Evolutionary conservation across 257 asterid species (phyloP), one percentile per base, ranked within the genome.

Genomic region (Plantago elongata): DNA sequence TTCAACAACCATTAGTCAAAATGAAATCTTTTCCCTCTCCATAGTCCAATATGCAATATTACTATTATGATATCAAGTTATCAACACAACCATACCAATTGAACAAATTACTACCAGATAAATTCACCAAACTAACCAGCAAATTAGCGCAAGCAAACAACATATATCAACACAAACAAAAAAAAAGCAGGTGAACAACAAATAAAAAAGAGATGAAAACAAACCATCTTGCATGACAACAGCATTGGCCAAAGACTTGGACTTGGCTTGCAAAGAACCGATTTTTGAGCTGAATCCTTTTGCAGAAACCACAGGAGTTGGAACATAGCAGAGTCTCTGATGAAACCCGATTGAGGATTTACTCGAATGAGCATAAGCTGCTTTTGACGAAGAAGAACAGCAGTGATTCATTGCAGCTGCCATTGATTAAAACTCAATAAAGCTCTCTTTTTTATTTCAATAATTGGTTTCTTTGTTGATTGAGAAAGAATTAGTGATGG

Each of bases 201-300:
- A 42, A 65, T 8, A 11, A 0, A 49, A 34, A 43, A 13, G 27
- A n/a, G 37, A 43, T 12, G 7, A 59, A 43, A 60, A 60, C 86
- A 37, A 74, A 88, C 95, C 95, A 74, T 91, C 95, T 60, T 84
- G 95, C 89, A 84, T 82, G 80, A 73, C 71, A 79, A 78, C 72
- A 42, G 51, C 85, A 79, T 74, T 81, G 60, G 78, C 51, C 60
- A 30, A 44, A n/a, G 75, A 64, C 74, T 43, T 52, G 69, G 72
- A 56, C 46, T 79, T 86, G 56, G 83, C 74, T 77, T 71, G 84
- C 63, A 84, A 74, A 60, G 86, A 73, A 67, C 74, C 73, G 43
- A 57, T 66, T 45, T 61, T 72, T 22, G 76, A 73, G 66, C 52
- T 75, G 54, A 74, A 66, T 55, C 45, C 69, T 50, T 64, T 79